Evolutionary conservation across 495 filamentous ascomycete genomes (phyloP), one percentile per base, ranked within the genome.

Genomic region (Daldinia caldariorum): DNA sequence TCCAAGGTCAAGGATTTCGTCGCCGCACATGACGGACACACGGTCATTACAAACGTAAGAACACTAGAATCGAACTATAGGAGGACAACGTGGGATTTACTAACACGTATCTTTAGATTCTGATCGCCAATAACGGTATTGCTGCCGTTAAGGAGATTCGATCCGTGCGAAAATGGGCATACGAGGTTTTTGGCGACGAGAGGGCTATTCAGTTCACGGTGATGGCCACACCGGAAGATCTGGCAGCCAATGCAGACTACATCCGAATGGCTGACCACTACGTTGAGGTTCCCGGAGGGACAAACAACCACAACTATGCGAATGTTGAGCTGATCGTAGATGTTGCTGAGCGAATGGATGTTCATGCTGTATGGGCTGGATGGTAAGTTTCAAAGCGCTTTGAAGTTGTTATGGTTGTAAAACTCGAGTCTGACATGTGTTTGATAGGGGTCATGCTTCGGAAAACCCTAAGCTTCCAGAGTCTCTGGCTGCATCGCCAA

Each of bases 231-330:
- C 95, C 95, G n/a, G 95, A 99, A 82, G 95, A 99, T 91, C 82
- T 99, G 72, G 87, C 89, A 76, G 95, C 94, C 66, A 99, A 99
- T 79, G 96, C 95, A 56, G 95, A 99, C 82, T 99, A 99, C 80
- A 99, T 99, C 78, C 88, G 95, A 71, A 97, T 99, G 96, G 95
- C 95, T 1, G 95, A 99, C 79, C 92, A 97, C 86, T 99, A 99
- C 78, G 95, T 98, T 66, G 95, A 99, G 83, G 93, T 96, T 54
- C 95, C 95, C n/a, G 95, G 95, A 73, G 95, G 95, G 74, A 99
- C 96, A 50, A 99, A 99, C 83, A 99, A 99, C 86, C 97, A 99
- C 89, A 99, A 99, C 83, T 99, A 99, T 79, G 95, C 95, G 78
- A 99, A 99, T 82, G 95, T 99, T 51, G 95, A 99, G 83, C 85